Evolutionary conservation across 352 stramenopile species (phyloP).

Genomic region (Globisporangium acanthophoron): DNA sequence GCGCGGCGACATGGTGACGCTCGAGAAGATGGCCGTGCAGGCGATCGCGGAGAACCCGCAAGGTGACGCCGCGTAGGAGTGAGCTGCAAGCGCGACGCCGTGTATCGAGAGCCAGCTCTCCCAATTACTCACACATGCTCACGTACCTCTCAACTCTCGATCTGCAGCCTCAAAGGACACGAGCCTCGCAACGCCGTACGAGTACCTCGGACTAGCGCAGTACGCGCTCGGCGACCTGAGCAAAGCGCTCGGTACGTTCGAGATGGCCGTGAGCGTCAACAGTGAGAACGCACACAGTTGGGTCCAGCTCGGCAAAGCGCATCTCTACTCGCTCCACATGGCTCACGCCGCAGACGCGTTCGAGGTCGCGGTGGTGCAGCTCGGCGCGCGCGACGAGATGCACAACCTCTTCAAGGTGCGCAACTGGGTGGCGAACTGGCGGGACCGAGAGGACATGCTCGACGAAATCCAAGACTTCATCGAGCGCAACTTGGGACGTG

Average conservation of each 20-base stretch:
- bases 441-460: slow-evolving; percentile 45
- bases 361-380: slow-evolving; percentile 39
- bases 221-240: slow-evolving; percentile 61
- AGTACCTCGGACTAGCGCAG: slow-evolving; percentile 66
- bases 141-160: background rate
- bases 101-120: too few relatives aligned
- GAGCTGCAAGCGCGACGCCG: background rate
- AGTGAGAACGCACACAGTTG: slow-evolving; percentile 40
- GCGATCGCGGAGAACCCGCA: slow-evolving; percentile 37
- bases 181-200: slow-evolving; percentile 41
- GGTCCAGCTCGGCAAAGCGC: slow-evolving; percentile 67
- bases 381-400: slow-evolving; percentile 24
- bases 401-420: slow-evolving; percentile 55
- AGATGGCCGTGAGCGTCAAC: slow-evolving; percentile 44
- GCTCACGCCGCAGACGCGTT: slow-evolving; percentile 35
- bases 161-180: slow-evolving; percentile 13
- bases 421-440: slow-evolving; percentile 69
- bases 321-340: slow-evolving; percentile 49
- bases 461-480: slow-evolving; percentile 25
- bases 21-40: slow-evolving; percentile 30
- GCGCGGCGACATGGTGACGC: slow-evolving; percentile 36
- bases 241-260: slow-evolving; percentile 55
- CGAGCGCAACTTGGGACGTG: slow-evolving; percentile 13
- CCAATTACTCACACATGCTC: background rate
- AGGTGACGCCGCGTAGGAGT: slow-evolving; percentile 12